Conservation (phyloP, 768 basidiomycete species). For the Hygrophorus russula region DNA sequence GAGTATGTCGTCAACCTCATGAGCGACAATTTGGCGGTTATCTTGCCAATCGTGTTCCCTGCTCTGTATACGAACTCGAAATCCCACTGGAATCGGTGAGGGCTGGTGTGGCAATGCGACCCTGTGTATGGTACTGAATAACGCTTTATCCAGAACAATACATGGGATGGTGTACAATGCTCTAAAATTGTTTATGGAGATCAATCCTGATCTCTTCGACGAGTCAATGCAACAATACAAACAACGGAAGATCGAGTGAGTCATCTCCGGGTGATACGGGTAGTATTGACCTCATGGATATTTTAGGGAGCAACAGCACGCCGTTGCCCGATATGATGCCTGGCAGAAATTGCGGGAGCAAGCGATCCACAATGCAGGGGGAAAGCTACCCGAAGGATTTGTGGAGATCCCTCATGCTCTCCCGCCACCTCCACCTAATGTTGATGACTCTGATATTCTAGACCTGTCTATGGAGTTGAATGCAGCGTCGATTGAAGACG, state of each 20-base stretch:
- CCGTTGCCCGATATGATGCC: conserved; percentile 73
- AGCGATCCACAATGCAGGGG: conserved; percentile 62
- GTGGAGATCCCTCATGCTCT: conserved; percentile 56
- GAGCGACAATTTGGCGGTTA: conserved; percentile 84
- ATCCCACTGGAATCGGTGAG: conserved; percentile 97
- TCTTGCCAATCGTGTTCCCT: conserved; percentile 95
- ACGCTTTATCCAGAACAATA: conserved; percentile 58
- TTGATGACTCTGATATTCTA: conserved; percentile 79
- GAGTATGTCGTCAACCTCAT: conserved; percentile 99
- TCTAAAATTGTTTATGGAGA: conserved; percentile 97
- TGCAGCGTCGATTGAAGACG: conserved; percentile 70
- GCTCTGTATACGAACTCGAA: conserved; percentile 93
- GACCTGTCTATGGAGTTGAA: conserved; percentile 87
- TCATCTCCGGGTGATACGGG: conserved; percentile 11
- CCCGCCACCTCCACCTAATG: conserved; percentile 65
- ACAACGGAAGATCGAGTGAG: conserved; percentile 75
- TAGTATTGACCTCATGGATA: neutral
- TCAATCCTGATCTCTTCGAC: conserved; percentile 94
- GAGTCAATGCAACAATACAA: conserved; percentile 90
- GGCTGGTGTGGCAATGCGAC: conserved; percentile 6
- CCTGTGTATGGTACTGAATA: conserved; percentile 4
- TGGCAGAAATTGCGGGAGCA: conserved; percentile 81
- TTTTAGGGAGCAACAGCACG: conserved; percentile 76
- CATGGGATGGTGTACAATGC: conserved; percentile 99
- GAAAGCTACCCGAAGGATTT: conserved; percentile 62